Base-by-base conservation (phyloP, 345 rosid genomes). In the Cardamine resedifolia region DNA sequence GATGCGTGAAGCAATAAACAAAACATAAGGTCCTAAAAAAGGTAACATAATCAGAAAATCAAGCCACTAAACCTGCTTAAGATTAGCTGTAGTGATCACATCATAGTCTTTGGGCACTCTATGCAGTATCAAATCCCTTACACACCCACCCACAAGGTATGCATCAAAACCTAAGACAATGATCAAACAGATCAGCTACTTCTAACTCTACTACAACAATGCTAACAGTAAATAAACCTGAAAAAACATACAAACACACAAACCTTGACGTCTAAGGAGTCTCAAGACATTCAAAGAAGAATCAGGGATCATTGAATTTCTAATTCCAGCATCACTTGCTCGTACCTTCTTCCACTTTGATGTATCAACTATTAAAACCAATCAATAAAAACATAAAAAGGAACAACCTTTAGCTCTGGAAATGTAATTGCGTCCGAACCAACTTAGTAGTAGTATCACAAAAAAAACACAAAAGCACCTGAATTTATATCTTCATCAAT, bases 121-220 rank as follows among this genome's bases (percentile, higher is more conserved):
- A 8, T 86, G 76, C 14, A 95, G 78, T 64, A 95, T 53, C 71
- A 95, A 86, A 83, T 95, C 99, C 80, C 98, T 84, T 41, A 95
- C 98, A 58, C 98, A 95, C 43, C 98, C 99, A 41, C 99, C 99
- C 43, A 95, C 98, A 61, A 95, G 84, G 73, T 91, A 95, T 23
- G 91, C 88, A 68, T 86, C 85, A 43, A 79, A 86, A 45, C 98
- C 99, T 95, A 86, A 66, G 16, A 39, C 47, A 15, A 33, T 1
- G 53, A 30, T 47, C 62, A 69, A 73, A 14, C 7, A 39, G 6
- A 10, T 64, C 24, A 70, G 71, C 26, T 64, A 43, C 39, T 58
- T 45, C 19, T 43, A 36, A 16, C 10, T 30, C 16, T 30, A 53
- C 45, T 33, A 24, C 70, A 36, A n/a, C 41, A 49, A 64, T 49